Conservation (phyloP, 805 yeast species). For the Hemisphaericaspora nanyangensis region DNA sequence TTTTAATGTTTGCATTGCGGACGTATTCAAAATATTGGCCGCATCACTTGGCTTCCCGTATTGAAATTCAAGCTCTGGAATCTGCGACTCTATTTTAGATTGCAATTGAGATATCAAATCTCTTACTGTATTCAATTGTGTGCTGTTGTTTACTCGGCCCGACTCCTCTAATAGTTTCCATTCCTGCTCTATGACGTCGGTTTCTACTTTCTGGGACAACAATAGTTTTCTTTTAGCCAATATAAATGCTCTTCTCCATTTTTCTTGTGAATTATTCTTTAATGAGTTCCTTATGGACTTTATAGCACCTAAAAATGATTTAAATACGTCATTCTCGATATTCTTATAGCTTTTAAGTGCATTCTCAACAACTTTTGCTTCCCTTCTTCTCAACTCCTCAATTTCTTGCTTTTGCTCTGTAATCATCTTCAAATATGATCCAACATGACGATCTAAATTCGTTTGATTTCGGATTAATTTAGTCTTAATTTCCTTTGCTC, state of each 20-base stretch:
- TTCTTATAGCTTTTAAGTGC: constrained; percentile 31
- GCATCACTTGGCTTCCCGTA: constrained; percentile 48
- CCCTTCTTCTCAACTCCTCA: constrained; percentile 59
- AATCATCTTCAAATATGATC: constrained; percentile 79
- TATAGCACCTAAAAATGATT: constrained; percentile 39
- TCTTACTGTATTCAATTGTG: constrained; percentile 5
- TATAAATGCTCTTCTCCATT: constrained; percentile 38
- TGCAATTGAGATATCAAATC: constrained; percentile 30
- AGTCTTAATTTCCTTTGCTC: constrained; percentile 89
- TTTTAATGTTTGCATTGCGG: constrained; percentile 43
- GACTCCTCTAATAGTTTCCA: constrained; percentile 2
- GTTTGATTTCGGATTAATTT: constrained; percentile 71
- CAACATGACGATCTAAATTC: constrained; percentile 76
- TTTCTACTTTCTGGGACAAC: constrained; percentile 40
- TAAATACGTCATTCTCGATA: constrained; percentile 35
- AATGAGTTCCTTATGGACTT: constrained; percentile 39
- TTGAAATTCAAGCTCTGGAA: constrained; percentile 48
- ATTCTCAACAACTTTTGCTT: constrained; percentile 37
- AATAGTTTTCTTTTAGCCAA: constrained; percentile 47
- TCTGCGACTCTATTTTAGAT: constrained; percentile 38
- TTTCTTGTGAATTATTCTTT: constrained; percentile 41
- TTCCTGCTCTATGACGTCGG: constrained; percentile 19
- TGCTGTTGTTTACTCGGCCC: not conserved
- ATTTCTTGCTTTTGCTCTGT: constrained; percentile 76
- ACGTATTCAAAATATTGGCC: constrained; percentile 47